Evolutionary conservation across 371 early-diverging fungal genomes (phyloP).

Genomic region (Coemansia sp.): DNA sequence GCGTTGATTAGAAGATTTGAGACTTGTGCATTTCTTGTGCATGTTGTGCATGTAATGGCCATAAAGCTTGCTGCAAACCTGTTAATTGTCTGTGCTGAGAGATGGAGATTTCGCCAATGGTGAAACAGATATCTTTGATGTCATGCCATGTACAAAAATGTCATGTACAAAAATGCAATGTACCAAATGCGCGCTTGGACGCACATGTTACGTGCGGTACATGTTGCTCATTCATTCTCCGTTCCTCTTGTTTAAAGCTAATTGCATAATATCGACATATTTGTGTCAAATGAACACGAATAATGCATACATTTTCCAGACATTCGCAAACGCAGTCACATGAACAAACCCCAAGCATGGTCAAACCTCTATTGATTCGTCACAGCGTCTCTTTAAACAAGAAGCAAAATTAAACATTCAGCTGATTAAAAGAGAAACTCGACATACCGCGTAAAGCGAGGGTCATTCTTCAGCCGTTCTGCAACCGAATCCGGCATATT

Average conservation of each 20-base stretch:
- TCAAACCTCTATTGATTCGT: no score
- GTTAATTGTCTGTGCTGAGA: not conserved
- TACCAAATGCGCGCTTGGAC: not conserved
- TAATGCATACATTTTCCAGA: no score
- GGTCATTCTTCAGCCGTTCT: slow-evolving; percentile 9
- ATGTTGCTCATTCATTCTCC: not conserved
- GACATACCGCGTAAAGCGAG: slow-evolving; percentile 24
- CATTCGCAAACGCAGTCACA: no score
- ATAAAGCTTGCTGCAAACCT: slow-evolving; percentile 1
- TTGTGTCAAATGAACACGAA: no score
- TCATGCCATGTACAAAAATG: no score
- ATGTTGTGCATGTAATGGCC: not conserved
- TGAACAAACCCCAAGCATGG: no score
- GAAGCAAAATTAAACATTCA: not conserved
- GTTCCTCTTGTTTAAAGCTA: not conserved
- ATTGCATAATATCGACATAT: slow-evolving; percentile 2
- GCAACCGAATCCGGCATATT: slow-evolving; percentile 22
- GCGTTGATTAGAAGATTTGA: not conserved
- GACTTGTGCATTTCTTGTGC: not conserved
- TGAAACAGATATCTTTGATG: no score
- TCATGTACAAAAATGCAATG: not conserved
- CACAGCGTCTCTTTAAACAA: not conserved
- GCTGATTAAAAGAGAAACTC: slow-evolving; percentile 22
- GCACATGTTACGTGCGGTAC: not conserved
- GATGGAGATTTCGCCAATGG: not conserved